A percentile compares a stretch with the other conserved stretches of the same genome.
phyloP scores from a whole-genome alignment of 139 green algal species.

The Chlamydomonas incerta region DNA sequence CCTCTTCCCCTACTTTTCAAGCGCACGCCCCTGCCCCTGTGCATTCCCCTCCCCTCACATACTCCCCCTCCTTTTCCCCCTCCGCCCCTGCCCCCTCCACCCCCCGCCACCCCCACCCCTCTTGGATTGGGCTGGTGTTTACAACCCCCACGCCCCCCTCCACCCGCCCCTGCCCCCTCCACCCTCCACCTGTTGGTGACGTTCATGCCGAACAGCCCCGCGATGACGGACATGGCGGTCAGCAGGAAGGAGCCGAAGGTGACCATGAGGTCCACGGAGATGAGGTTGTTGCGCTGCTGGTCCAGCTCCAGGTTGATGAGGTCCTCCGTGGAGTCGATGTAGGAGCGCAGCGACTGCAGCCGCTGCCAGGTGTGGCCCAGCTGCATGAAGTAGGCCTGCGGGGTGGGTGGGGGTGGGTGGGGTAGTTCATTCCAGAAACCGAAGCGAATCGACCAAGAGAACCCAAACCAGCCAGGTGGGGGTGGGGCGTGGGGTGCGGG shows the following conservation, averaged over 20 bases:
- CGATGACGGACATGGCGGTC: conserved; percentile 71
- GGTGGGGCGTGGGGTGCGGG: no score
- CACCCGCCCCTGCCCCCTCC: neutral
- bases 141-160: neutral
- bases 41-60: no score
- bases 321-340: conserved; percentile 92
- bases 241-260: conserved; percentile 80
- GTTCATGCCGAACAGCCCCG: conserved; percentile 91
- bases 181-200: conserved; percentile 57
- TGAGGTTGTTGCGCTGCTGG: conserved; percentile 83
- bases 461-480: no score
- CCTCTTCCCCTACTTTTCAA: no score
- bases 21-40: no score
- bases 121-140: no score
- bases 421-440: neutral
- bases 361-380: conserved; percentile 39
- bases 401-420: neutral
- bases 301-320: conserved; percentile 93
- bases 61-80: no score
- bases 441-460: no score
- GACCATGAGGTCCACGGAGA: conserved; percentile 61
- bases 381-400: conserved; percentile 60
- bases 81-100: no score
- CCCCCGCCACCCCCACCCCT: no score
- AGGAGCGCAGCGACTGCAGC: conserved; percentile 75